These are phyloP conservation scores for Artomyces pyxidatus DNA, from an alignment of 768 basidiomycete species.

Conservation along the genomic window DNA sequence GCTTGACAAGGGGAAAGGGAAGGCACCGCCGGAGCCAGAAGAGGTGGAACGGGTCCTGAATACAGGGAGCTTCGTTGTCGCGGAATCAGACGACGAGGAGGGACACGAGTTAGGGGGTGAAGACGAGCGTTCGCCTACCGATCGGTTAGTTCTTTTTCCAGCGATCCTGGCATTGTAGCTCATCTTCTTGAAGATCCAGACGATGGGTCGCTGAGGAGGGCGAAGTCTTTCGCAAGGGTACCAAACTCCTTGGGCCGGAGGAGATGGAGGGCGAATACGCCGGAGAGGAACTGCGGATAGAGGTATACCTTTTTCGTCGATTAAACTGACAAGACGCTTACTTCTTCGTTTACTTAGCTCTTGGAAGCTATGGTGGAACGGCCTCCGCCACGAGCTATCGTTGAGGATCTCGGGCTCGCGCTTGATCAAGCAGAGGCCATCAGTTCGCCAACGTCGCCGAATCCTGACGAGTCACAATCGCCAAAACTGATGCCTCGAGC, in stretches of 20 bases:
- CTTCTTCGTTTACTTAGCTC: too few species aligned
- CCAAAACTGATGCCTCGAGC: background rate
- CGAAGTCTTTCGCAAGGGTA: slow-evolving; percentile 91
- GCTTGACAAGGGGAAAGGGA: slow-evolving; percentile 73
- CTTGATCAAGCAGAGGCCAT: slow-evolving; percentile 8
- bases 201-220: slow-evolving; percentile 92
- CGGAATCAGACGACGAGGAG: slow-evolving; percentile 38
- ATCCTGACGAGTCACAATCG: background rate
- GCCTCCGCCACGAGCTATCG: slow-evolving; percentile 65
- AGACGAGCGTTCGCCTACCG: slow-evolving; percentile 13
- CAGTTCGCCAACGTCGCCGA: background rate
- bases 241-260: slow-evolving; percentile 67
- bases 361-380: slow-evolving; percentile 83
- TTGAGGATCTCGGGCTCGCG: slow-evolving; percentile 39
- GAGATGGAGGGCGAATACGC: slow-evolving; percentile 88
- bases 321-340: too few species aligned
- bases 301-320: slow-evolving; percentile 36
- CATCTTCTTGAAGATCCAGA: slow-evolving; percentile 22
- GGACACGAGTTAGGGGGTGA: slow-evolving; percentile 30
- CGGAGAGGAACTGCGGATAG: slow-evolving; percentile 80
- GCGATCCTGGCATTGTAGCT: background rate
- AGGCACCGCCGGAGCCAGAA: slow-evolving; percentile 61
- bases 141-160: slow-evolving; percentile 6
- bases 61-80: slow-evolving; percentile 30
- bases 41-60: slow-evolving; percentile 64